Conservation (phyloP, 305 asterid genomes). For the Lippia alba region DNA sequence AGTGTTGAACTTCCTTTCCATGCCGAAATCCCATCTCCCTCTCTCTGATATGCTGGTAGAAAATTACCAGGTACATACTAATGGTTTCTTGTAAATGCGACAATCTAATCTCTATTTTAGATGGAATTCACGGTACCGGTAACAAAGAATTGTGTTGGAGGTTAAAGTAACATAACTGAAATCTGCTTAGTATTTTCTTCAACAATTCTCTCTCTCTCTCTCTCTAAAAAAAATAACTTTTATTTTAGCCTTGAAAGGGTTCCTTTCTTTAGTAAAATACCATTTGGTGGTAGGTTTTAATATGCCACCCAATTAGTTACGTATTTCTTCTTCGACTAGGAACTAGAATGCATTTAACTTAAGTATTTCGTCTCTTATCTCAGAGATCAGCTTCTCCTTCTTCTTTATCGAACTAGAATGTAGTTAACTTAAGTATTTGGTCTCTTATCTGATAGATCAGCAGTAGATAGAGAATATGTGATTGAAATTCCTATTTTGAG, state of each 20-base stretch:
- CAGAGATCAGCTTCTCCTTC: slow-evolving; percentile 8
- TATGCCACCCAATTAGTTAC: neutral
- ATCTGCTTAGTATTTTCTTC: neutral
- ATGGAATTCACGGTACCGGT: neutral
- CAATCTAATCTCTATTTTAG: slow-evolving; percentile 9
- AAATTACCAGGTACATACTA: slow-evolving; percentile 9
- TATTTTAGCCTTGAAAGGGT: too few relatives aligned
- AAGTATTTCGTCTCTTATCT: neutral
- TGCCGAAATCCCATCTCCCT: slow-evolving; percentile 27
- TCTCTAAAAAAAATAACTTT: neutral
- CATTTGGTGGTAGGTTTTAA: neutral
- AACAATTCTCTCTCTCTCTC: neutral
- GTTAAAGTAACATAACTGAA: neutral
- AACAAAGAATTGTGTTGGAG: neutral
- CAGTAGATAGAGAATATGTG: slow-evolving; percentile 5
- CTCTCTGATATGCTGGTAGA: slow-evolving; percentile 23
- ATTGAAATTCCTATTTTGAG: slow-evolving; percentile 5
- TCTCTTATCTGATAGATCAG: neutral
- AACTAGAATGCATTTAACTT: neutral
- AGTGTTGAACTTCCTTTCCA: slow-evolving; percentile 49
- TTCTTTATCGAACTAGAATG: neutral
- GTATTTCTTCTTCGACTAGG: neutral
- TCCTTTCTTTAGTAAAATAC: neutral
- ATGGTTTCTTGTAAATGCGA: slow-evolving; percentile 18
- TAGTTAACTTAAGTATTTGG: neutral